Percentiles rank a stretch among this genome's conserved stretches.
phyloP scores from a whole-genome alignment of 495 filamentous ascomycete species.

The Hyaloscypha variabilis region DNA sequence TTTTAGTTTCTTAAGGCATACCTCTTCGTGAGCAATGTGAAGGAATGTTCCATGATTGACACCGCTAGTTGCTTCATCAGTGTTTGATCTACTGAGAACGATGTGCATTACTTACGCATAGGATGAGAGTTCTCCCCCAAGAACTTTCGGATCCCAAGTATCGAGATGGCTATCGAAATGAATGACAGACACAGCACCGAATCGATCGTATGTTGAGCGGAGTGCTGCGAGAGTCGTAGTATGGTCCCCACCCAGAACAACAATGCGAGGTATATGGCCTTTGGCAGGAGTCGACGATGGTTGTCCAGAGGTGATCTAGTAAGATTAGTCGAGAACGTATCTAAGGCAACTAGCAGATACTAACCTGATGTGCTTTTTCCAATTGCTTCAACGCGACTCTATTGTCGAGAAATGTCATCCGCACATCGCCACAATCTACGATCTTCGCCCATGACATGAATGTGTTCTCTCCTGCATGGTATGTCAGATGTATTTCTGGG shows the following conservation, averaged over 20 bases:
- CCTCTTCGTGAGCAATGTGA: background rate
- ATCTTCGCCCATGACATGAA: background rate
- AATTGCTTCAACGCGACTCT: background rate
- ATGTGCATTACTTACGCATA: slow-evolving; percentile 43
- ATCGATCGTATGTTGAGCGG: background rate
- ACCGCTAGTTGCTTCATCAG: background rate
- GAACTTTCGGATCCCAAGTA: slow-evolving; percentile 1
- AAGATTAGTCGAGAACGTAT: background rate
- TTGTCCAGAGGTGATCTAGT: background rate
- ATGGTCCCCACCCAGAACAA: background rate
- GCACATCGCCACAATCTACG: background rate
- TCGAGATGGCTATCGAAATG: background rate
- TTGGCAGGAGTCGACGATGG: background rate
- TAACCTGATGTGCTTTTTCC: background rate
- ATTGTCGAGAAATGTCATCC: background rate
- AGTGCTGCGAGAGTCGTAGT: background rate
- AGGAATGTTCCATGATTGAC: background rate
- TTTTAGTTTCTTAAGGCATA: too few species aligned
- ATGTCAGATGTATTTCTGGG: background rate
- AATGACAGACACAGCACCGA: background rate
- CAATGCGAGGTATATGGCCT: background rate
- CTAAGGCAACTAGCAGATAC: background rate
- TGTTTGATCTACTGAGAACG: background rate
- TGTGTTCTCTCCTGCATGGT: background rate
- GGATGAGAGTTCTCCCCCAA: background rate